Percentiles rank a stretch among this genome's conserved stretches.
Evolutionary conservation across 495 filamentous ascomycete species (phyloP).

Genomic region (Hypoxylon intermedium): DNA sequence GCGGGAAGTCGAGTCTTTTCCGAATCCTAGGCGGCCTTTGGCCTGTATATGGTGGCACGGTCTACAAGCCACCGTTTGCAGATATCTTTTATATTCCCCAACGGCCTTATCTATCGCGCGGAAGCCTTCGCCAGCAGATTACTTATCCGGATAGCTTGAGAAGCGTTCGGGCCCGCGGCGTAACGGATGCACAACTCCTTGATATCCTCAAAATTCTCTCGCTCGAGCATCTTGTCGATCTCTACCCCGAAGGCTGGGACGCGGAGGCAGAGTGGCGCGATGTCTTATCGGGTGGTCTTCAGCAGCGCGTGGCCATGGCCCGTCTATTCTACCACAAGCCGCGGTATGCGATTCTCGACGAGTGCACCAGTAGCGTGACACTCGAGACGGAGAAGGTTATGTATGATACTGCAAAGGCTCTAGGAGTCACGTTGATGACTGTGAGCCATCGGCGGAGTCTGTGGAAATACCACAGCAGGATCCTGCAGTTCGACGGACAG

Average conservation of each 20-base stretch:
- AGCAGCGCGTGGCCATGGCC: constrained; percentile 98
- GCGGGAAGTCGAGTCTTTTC: constrained; percentile 94
- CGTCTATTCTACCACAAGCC: constrained; percentile 94
- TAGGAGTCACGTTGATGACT: constrained; percentile 95
- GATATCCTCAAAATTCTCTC: constrained; percentile 78
- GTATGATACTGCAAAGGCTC: constrained; percentile 92
- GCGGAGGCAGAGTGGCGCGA: constrained; percentile 96
- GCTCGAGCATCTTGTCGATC: constrained; percentile 82
- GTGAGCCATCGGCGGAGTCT: constrained; percentile 88
- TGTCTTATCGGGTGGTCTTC: constrained; percentile 84
- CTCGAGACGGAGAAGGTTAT: constrained; percentile 92
- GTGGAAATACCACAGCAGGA: constrained; percentile 94
- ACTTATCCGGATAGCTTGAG: constrained; percentile 92
- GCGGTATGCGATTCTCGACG: constrained; percentile 91
- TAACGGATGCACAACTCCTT: constrained; percentile 82
- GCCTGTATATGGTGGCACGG: constrained; percentile 97
- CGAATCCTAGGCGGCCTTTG: constrained; percentile 94
- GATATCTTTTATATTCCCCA: constrained; percentile 99
- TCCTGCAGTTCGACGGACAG: constrained; percentile 95
- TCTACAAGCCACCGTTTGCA: constrained; percentile 84
- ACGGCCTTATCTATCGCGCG: constrained; percentile 88
- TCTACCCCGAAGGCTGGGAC: constrained; percentile 83
- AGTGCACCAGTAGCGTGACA: constrained; percentile 93
- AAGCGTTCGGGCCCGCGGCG: constrained; percentile 83
- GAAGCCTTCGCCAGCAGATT: constrained; percentile 90